Conservation (phyloP, 257 asterid species). For the Cruciata laevipes region DNA sequence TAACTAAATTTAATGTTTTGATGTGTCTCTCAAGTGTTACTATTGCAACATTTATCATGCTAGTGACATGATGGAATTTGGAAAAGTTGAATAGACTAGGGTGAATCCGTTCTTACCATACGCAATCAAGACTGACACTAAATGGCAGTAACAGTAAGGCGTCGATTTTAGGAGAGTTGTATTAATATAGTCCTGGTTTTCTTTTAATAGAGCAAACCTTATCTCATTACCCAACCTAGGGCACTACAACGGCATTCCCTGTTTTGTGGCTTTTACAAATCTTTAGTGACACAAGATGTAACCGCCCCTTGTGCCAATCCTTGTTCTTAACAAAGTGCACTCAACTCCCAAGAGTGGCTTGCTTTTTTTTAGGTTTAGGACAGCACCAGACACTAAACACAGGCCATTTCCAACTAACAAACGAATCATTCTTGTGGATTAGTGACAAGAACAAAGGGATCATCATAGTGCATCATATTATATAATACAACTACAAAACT, state of each 20-base stretch:
- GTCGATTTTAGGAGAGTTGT: not conserved
- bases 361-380: not conserved
- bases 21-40: not conserved
- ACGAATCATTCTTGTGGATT: not conserved
- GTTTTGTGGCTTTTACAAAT: constrained; percentile 8
- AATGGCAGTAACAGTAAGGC: too few relatives aligned
- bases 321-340: constrained; percentile 16
- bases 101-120: too few relatives aligned
- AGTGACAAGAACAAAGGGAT: constrained; percentile 1
- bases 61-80: not conserved
- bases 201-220: constrained; percentile 13
- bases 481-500: constrained; percentile 12
- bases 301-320: constrained; percentile 8
- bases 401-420: not conserved
- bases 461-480: not conserved
- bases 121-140: too few relatives aligned
- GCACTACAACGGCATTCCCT: constrained; percentile 20
- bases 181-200: too few relatives aligned
- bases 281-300: constrained; percentile 23
- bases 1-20: not conserved
- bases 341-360: constrained; percentile 20
- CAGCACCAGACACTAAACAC: not conserved
- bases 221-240: constrained; percentile 16
- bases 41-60: constrained; percentile 10
- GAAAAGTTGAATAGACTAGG: constrained; percentile 12